Base-by-base conservation (phyloP, 2,329 filamentous ascomycete species). In the Metarhizium sp. region DNA sequence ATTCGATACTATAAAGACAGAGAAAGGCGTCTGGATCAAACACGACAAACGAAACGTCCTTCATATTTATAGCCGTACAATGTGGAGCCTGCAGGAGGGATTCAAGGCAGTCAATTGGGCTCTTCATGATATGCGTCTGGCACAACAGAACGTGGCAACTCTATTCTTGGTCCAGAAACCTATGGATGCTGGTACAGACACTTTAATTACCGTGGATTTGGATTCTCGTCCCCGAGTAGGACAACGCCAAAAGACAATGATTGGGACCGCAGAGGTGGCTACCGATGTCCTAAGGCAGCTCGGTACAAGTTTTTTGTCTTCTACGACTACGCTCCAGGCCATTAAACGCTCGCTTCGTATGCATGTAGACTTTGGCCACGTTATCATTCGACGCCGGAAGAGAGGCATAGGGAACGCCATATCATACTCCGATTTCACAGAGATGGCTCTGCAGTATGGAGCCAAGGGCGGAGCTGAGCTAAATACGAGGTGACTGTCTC, bases 61-160 rank as follows among this genome's bases (percentile, higher is more conserved):
- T 11, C 60, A 64, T 6, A 58, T 72, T 29, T 56, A 52, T 45
- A 60, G 66, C 25, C 57, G 62, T 4, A 59, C 59, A 3, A 60
- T 64, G 20, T n/a, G 50, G 5, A 54, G 59, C 4, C 58, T 73
- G 6, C 64, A 62, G 25, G 47, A 65, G 30, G 69, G 64, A 8
- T 43, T 71, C 0, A 30, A 56, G 4, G 66, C 62, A 1, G 55
- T 71, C 7, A 70, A 70, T 55, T 64, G 62, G 63, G 55, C 50
- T 6, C 62, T 73, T 13, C 63, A 69, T 14, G 64, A 71, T n/a
- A 61, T 70, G 59, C 63, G 68, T 5, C 54, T 67, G 4, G 63
- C 60, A 2, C 64, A 62, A 4, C 61, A 67, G 14, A 58, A 62
- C 20, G 51, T 61, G 6, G 57, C 60, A 2, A 56, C 59, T 6